phyloP scores from a whole-genome alignment of 352 stramenopile species.

The Blastocystis sp. region DNA sequence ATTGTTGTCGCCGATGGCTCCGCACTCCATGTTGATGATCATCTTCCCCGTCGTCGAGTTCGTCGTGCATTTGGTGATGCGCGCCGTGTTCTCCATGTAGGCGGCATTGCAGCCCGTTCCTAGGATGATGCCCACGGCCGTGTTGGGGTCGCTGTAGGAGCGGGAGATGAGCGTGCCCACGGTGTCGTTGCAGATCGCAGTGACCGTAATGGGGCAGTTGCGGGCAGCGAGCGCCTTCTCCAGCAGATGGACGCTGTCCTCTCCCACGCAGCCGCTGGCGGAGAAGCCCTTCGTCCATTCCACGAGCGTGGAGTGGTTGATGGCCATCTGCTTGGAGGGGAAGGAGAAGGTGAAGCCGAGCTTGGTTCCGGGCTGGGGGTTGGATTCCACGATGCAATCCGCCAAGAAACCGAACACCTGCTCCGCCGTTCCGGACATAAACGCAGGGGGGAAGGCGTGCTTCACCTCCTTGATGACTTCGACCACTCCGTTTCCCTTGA shows the following conservation, averaged over 20 bases:
- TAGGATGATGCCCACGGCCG: slow-evolving; percentile 73
- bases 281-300: slow-evolving; percentile 73
- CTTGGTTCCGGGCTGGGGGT: not conserved
- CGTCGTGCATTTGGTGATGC: slow-evolving; percentile 70
- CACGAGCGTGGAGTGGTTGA: slow-evolving; percentile 72
- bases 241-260: slow-evolving; percentile 72
- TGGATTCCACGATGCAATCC: slow-evolving; percentile 16
- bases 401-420: slow-evolving; percentile 51
- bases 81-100: slow-evolving; percentile 72
- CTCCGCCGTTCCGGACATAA: slow-evolving; percentile 49
- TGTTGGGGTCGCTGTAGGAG: slow-evolving; percentile 70
- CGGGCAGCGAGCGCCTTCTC: slow-evolving; percentile 63
- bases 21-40: slow-evolving; percentile 75
- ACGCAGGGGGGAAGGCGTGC: slow-evolving; percentile 22
- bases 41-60: slow-evolving; percentile 64
- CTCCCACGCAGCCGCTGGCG: slow-evolving; percentile 70
- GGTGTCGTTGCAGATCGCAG: slow-evolving; percentile 73
- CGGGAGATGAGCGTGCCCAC: slow-evolving; percentile 73
- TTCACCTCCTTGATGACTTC: slow-evolving; percentile 64
- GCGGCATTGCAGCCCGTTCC: slow-evolving; percentile 73
- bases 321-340: slow-evolving; percentile 71
- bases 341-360: slow-evolving; percentile 74
- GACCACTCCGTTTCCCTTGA: slow-evolving; percentile 45
- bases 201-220: slow-evolving; percentile 66
- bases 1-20: slow-evolving; percentile 71